phyloP scores from a whole-genome alignment of 495 filamentous ascomycete genomes.

The Daldinia decipiens region DNA sequence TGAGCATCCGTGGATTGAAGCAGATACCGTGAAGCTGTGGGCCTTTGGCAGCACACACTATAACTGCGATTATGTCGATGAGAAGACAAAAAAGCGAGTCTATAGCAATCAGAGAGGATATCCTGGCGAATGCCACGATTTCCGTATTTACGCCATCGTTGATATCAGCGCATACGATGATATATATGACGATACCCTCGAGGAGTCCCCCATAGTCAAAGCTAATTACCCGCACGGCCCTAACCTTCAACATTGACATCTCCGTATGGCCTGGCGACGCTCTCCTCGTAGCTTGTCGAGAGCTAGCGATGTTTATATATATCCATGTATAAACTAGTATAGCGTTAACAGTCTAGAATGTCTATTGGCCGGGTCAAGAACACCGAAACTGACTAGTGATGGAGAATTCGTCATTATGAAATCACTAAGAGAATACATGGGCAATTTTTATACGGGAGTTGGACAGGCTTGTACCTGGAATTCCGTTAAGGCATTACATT shows the following conservation, averaged over 20 bases:
- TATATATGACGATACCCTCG: neutral
- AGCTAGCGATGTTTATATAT: neutral
- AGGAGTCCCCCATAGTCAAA: neutral
- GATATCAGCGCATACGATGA: conserved; percentile 11
- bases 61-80: conserved; percentile 13
- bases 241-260: neutral
- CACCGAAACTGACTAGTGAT: neutral
- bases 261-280: neutral
- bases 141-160: neutral
- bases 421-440: neutral
- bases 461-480: neutral
- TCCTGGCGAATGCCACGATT: neutral
- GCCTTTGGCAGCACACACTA: conserved; percentile 19
- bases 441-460: neutral
- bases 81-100: neutral
- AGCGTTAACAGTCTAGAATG: neutral
- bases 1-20: neutral
- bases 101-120: conserved; percentile 21
- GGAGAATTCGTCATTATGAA: neutral
- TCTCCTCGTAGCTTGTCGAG: neutral
- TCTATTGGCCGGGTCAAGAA: neutral
- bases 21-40: conserved; percentile 11
- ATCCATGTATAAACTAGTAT: neutral
- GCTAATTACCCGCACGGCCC: neutral
- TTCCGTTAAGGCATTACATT: neutral